Base-by-base conservation (phyloP, 352 stramenopile genomes). In the Phytophthora rubi region DNA sequence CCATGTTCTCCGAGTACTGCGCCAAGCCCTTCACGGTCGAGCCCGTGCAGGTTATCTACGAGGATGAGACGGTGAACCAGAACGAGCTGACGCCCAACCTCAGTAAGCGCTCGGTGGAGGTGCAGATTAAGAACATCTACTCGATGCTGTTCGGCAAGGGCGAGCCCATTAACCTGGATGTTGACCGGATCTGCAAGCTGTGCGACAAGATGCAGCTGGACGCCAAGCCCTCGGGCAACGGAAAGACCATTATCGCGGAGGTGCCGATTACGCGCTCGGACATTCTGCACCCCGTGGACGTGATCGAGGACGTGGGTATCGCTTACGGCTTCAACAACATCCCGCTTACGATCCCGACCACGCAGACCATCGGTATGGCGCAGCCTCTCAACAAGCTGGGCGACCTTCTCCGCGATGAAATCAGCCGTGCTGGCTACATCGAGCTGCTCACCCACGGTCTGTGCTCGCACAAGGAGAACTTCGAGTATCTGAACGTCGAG, bases 271-370 rank as follows among this genome's bases (percentile, higher is more conserved):
- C 98, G 53, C 94, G 98, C 15, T 98, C 88, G 56, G 98, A 99
- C 77, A 98, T 99, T 76, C 76, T 99, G 37, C 98, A 99, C 79
- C 83, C 97, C 4, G 96, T 99, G n/a, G 98, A 99, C 76, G 97
- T 99, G 73, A 97, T 98, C 28, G 91, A 99, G 83, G 98, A 99
- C 80, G 94, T 99, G 26, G 98, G 97, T 45, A 99, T 99, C 71
- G 98, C 98, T 1, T 99, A 99, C 80, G 98, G 98, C 44, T 99
- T 99, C 80, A 99, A 99, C 88, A 99, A 99, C 69, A 99, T 99
- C 75, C 90, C 94, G 47, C 94, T 95, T 45, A 98, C 86, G 63
- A 90, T 99, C 35, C 98, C 98, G 32, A 74, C 84, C 15, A 99
- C 97, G 42, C 89, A 97, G 74, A 99, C 97, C 7, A 98, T 99